Evolutionary conservation across 2,329 filamentous ascomycete genomes (phyloP).

Genomic region (Colletotrichum cereale): DNA sequence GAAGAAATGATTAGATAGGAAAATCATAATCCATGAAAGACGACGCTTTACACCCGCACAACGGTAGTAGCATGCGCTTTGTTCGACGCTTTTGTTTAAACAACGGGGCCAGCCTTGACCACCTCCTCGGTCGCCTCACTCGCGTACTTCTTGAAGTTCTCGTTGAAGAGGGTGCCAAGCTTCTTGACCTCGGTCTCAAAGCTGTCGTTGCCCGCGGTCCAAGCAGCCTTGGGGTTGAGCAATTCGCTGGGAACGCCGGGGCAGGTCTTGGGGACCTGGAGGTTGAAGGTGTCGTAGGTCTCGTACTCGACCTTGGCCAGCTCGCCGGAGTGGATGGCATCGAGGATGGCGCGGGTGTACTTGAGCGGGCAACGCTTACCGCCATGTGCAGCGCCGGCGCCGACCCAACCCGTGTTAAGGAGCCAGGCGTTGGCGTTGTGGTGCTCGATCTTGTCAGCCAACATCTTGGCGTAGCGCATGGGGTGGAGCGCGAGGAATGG

Average conservation of each 20-base stretch:
- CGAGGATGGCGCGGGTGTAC: slow-evolving; percentile 98
- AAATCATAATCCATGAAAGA: slow-evolving; percentile 24
- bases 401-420: slow-evolving; percentile 98
- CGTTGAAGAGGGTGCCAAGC: slow-evolving; percentile 88
- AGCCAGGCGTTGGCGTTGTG: slow-evolving; percentile 98
- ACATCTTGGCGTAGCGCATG: slow-evolving; percentile 99
- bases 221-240: slow-evolving; percentile 93
- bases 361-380: slow-evolving; percentile 98
- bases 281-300: slow-evolving; percentile 96
- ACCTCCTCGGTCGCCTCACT: slow-evolving; percentile 86
- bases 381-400: slow-evolving; percentile 88
- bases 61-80: slow-evolving; percentile 3
- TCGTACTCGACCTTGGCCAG: slow-evolving; percentile 95
- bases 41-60: slow-evolving; percentile 11
- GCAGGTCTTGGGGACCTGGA: slow-evolving; percentile 93
- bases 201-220: slow-evolving; percentile 84
- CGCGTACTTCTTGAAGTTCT: slow-evolving; percentile 98
- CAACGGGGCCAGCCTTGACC: slow-evolving; percentile 72
- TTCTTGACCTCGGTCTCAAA: slow-evolving; percentile 92
- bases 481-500: slow-evolving; percentile 98
- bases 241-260: slow-evolving; percentile 90
- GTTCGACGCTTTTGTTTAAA: slow-evolving; percentile 42
- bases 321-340: slow-evolving; percentile 97
- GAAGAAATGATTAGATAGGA: slow-evolving; percentile 24
- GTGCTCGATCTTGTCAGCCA: slow-evolving; percentile 95